Base-by-base conservation (phyloP, 2,329 filamentous ascomycete species). In the Fusarium avenaceum region DNA sequence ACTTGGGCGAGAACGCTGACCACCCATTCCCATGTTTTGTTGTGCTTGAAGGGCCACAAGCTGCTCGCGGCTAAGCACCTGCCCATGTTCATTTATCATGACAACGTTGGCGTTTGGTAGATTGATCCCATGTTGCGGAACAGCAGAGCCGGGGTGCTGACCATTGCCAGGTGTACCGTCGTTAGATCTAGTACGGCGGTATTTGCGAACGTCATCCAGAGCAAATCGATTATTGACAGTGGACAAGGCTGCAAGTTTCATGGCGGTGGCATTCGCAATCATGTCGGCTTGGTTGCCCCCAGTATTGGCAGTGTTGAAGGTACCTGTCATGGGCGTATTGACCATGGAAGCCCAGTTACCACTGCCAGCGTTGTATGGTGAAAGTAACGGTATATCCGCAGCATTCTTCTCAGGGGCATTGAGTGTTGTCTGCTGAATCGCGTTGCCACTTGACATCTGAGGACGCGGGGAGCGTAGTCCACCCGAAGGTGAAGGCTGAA, bases 301-400 rank as follows among this genome's bases (percentile, higher is more conserved):
- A 39, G 81, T 81, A 70, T 86, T 78, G 54, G 70, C 73, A 17
- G 84, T 81, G 67, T 86, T 90, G 79, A 98, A 99, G 70, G 90
- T 95, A 40, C 93, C 83, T 7, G 95, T 92, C 92, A 98, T 96
- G 3, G 96, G 96, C 3, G 96, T 99, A 81, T 97, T 98, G 68
- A 96, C 90, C 92, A 97, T 97, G 10, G 96, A 98, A 24, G 96
- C 96, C 96, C 96, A 99, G 83, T 96, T 98, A 57, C 93, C 93
- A 77, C 93, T 93, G 52, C 90, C 87, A 35, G 90, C 85, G 65
- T 87, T 89, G 66, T 90, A 95, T 0, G 96, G 96, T 19, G 96
- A 98, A 60, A 99, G 84, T 67, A 97, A 81, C 4, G 94, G 93
- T 74, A 97, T 85, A 57, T 95, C 93, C n/a, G 82, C 77, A 13